Evolutionary conservation across 2,329 filamentous ascomycete species (phyloP), one percentile per base, ranked within the genome.

Genomic region (Aureobasidium sp.): DNA sequence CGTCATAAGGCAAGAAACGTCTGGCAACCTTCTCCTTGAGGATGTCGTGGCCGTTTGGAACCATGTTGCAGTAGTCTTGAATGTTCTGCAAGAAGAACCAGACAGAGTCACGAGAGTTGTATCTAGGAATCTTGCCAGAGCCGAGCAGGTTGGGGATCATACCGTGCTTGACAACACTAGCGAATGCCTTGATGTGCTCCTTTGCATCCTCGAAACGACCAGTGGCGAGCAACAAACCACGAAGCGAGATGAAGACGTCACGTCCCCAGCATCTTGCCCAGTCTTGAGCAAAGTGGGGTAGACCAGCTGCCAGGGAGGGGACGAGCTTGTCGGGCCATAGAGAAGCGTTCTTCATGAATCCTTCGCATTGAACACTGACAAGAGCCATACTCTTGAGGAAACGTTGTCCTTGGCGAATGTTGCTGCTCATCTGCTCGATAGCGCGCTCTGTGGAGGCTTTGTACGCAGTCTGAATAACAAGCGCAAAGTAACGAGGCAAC

Each of bases 41-140:
- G 34, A 99, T 78, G 0, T 82, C 77, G 20, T 85, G 69, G 2
- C 94, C 94, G 62, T 92, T 81, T 0, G 94, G 93, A 0, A 86
- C 91, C 69, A 94, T 87, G 56, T 85, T 86, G 50, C 85, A 87
- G 73, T 96, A 99, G 71, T 99, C 94, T 70, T 99, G 94, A 53
- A 97, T 93, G 66, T 89, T 89, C 73, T 99, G 94, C 57, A 99
- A 76, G 79, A 95, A 96, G 80, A 97, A 99, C 94, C 94, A 99
- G 46, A 97, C 85, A 0, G 94, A 96, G 75, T 99, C 94, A 64
- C 94, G 84, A 47, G 94, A 92, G 74, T 99, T 99, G 79, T 97
- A 99, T 29, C 94, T 84, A 3, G 94, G 94, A 17, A 87, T 82
- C 64, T 88, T 90, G 7, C 94, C 92, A 64, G 89, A 90, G 66